Conservation (phyloP, 192 early-diverging fungal species). For the Coemansia sp. region DNA sequence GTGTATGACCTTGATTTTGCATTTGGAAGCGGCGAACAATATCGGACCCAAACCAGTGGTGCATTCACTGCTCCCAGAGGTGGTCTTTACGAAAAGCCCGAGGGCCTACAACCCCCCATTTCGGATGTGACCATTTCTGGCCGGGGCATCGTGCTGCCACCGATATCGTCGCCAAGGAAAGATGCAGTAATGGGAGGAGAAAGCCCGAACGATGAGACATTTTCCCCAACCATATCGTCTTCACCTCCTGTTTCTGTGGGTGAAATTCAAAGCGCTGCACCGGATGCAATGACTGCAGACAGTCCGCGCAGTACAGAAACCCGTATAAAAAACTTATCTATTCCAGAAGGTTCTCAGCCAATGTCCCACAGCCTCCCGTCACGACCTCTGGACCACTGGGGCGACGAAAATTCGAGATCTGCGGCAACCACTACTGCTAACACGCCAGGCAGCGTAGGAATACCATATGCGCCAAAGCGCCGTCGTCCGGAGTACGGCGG, state of each 20-base stretch:
- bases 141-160: constrained; percentile 10
- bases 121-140: neutral
- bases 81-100: neutral
- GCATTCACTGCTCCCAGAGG: neutral
- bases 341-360: constrained; percentile 10
- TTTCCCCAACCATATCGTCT: constrained; percentile 48
- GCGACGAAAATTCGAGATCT: constrained; percentile 14
- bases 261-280: neutral
- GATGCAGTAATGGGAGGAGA: constrained; percentile 15
- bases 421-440: neutral
- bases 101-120: neutral
- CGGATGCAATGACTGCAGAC: constrained; percentile 16
- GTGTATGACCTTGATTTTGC: constrained; percentile 35
- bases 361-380: constrained; percentile 41
- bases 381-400: constrained; percentile 23
- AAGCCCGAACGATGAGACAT: constrained; percentile 31
- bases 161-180: constrained; percentile 1
- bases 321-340: neutral
- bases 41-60: constrained; percentile 3
- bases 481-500: constrained; percentile 17
- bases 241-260: constrained; percentile 28
- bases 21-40: constrained; percentile 11
- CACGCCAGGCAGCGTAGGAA: neutral
- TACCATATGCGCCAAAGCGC: constrained; percentile 14
- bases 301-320: constrained; percentile 17